Evolutionary conservation across 2,329 filamentous ascomycete genomes (phyloP).

Genomic region (Arthrobotrys entomopaga): DNA sequence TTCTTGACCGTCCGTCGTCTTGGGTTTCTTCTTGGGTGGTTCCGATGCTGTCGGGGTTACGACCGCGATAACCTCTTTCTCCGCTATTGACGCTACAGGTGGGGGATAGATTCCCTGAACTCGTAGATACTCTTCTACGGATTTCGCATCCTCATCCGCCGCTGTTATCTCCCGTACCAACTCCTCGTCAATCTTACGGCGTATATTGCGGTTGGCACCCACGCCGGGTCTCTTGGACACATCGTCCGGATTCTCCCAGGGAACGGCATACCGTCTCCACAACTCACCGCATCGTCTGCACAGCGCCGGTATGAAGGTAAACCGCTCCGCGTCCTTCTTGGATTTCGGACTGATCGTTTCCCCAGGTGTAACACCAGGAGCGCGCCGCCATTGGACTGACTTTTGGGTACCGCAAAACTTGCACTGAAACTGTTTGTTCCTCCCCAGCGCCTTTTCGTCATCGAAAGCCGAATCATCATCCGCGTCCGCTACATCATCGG

Average conservation of each 20-base stretch:
- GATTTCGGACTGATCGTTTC: constrained; percentile 73
- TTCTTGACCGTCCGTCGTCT: constrained; percentile 63
- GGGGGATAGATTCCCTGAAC: constrained; percentile 53
- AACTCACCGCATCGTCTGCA: constrained; percentile 90
- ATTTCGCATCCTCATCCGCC: constrained; percentile 68
- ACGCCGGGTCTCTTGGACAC: constrained; percentile 85
- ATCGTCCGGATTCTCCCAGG: constrained; percentile 94
- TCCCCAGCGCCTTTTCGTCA: constrained; percentile 79
- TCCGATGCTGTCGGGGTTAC: constrained; percentile 62
- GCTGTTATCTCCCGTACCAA: constrained; percentile 77
- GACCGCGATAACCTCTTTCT: constrained; percentile 58
- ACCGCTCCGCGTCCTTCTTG: constrained; percentile 77
- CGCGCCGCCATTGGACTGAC: constrained; percentile 90
- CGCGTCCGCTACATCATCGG: constrained; percentile 92
- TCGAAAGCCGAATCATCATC: constrained; percentile 97
- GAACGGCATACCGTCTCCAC: constrained; percentile 94
- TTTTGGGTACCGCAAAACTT: constrained; percentile 86
- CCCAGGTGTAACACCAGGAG: constrained; percentile 78
- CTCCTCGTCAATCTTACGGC: constrained; percentile 91
- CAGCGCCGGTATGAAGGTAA: constrained; percentile 79
- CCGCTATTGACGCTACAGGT: constrained; percentile 56
- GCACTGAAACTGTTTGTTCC: constrained; percentile 87
- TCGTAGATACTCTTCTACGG: constrained; percentile 33
- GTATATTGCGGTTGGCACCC: constrained; percentile 82
- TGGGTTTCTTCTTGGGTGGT: constrained; percentile 74